Evolutionary conservation across 768 basidiomycete genomes (phyloP), one percentile per base, ranked within the genome.

Genomic region (Termitomyces sp.): DNA sequence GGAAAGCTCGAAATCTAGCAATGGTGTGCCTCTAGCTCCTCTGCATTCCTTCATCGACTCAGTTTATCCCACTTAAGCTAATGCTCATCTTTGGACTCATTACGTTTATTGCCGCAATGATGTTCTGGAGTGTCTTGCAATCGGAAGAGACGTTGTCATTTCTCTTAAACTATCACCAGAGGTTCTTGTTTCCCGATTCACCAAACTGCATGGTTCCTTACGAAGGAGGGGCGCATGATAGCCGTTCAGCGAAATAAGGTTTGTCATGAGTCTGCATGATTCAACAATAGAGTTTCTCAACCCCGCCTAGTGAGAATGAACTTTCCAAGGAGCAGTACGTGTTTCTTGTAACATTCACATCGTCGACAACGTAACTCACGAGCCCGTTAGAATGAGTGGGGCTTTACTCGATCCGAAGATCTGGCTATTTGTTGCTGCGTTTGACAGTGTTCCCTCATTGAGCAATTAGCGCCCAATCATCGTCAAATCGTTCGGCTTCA

Each of bases 191-290:
- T 72, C 89, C 88, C 0, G 84, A 89, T 67, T 88, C 87, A 10
- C 89, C 89, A 0, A 85, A 85, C 65, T 56, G 88, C 89, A 18
- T 84, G 86, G 84, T 91, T 91, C 73, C 74, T 91, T 53, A 87
- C 87, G 2, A 73, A 69, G 3, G 74, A 77, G 20, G 89, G 91
- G 64, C 82, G 86, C 13, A 74, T 72, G 5, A 76, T 74, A 20
- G 89, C 88, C 0, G 76, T 91, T 20, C 78, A 74, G 50, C 81
- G 88, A 8, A 79, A 90, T 58, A 85, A 86, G 76, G 85, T 84
- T 48, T 18, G n/a, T 9, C 39, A n/a, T 18, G n/a, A 40, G 7
- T 40, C 18, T 40, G 56, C 36, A 7, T 8, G 40, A 44, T 53
- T 7, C 10, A 2, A 8, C 20, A 36, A 34, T 20, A 5, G 20